Percentiles rank a stretch among this genome's conserved stretches.
Conservation (phyloP, 257 asterid species). For the Gentiana macrophylla region DNA sequence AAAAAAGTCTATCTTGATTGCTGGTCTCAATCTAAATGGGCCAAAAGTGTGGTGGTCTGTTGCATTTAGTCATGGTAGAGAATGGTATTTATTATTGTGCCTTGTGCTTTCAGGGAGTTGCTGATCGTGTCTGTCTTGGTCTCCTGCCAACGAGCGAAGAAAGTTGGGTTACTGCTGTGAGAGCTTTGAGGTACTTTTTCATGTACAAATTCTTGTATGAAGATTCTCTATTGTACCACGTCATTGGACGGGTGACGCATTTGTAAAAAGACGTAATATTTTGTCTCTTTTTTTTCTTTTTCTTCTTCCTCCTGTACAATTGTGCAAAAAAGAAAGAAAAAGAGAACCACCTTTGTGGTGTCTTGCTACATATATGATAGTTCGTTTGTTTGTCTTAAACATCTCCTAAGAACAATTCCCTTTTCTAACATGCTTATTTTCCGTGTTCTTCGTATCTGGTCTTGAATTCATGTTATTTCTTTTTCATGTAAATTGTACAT, state of each 20-base stretch:
- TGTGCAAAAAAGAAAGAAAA: neutral
- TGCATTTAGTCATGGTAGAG: neutral
- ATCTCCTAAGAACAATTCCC: too few species aligned
- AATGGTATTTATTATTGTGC: neutral
- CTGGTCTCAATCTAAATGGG: too few species aligned
- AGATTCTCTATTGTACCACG: too few species aligned
- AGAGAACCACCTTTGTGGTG: neutral
- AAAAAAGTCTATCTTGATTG: too few species aligned
- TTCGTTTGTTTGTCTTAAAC: too few species aligned
- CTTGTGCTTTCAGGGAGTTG: conserved; percentile 63
- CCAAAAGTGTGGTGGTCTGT: too few species aligned
- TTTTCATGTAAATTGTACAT: too few species aligned
- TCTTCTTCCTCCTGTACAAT: neutral
- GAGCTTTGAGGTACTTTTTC: conserved; percentile 55
- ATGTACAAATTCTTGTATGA: neutral
- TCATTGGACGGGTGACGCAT: too few species aligned
- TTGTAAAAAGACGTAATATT: neutral
- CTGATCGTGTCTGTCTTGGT: conserved; percentile 89
- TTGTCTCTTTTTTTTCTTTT: neutral
- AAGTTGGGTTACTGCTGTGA: conserved; percentile 85
- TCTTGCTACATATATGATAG: too few species aligned
- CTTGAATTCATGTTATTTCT: neutral
- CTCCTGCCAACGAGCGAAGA: conserved; percentile 88
- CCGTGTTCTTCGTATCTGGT: neutral
- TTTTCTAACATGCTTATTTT: neutral